Evolutionary conservation across 2,329 filamentous ascomycete genomes (phyloP), one percentile per base, ranked within the genome.

Genomic region (Sclerotinia spermophila): DNA sequence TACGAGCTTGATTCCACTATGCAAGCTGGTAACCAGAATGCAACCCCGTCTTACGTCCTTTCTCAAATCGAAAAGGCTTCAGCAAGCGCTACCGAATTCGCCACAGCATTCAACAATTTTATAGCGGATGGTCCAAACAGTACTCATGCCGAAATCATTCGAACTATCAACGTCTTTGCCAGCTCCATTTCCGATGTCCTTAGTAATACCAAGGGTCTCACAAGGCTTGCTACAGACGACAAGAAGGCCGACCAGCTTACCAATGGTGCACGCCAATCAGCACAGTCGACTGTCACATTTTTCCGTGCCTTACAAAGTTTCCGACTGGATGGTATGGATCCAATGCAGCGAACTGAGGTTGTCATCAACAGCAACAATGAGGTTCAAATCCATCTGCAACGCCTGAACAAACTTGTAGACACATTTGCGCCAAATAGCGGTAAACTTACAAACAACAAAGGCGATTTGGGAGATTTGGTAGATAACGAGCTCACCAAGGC

Each of bases 1-100:
- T 99, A 99, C 82, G 96, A 99, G 81, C 86, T 99, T 58, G 96
- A 99, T 81, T 98, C 96, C 30, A 92, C 92, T 30, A 98, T 98
- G 94, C 95, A 98, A 80, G 96, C 95, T 55, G 96, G 96, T 81
- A 99, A 99, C 83, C 96, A 98, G 82, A 99, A 96, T 78, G 96
- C 96, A 1, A 97, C 94, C 55, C 94, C 96, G 21, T 89, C 95
- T 1, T 98, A 96, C 79, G 94, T 99, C 19, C 85, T 99, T 66
- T 98, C 95, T 2, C 95, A 98, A 80, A 94, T 98, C 71, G 96
- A 99, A 80, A 99, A 98, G 84, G 94, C 96, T 0, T 96, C 94
- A 11, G 89, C 94, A 15, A 97, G 90, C 74, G 93, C 96, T 19
- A 98, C 96, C 81, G 96, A 99, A 80, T 99, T 99, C 81, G 96